phyloP scores from a whole-genome alignment of 495 filamentous ascomycete genomes.

The Penicillium silybi region DNA sequence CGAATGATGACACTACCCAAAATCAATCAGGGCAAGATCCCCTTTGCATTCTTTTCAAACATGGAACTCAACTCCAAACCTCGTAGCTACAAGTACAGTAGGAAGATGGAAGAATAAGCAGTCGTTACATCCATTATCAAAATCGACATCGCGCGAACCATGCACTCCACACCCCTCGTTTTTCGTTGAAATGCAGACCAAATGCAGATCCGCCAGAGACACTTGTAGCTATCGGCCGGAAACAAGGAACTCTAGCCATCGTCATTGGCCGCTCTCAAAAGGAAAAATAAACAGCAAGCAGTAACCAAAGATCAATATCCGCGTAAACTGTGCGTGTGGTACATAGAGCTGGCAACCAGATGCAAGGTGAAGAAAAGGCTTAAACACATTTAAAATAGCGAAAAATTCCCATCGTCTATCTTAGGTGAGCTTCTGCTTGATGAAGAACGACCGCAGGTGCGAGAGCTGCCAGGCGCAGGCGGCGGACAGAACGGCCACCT shows the following conservation, averaged over 20 bases:
- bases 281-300: conserved; percentile 1
- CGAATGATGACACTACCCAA: conserved; percentile 23
- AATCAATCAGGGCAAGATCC: conserved; percentile 1
- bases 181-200: conserved; percentile 5
- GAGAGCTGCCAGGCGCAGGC: conserved; percentile 98
- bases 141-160: conserved; percentile 24
- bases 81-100: not conserved
- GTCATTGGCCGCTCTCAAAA: not conserved
- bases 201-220: not conserved
- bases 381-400: conserved; percentile 9
- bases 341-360: conserved; percentile 16
- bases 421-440: conserved; percentile 95
- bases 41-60: not conserved
- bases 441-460: conserved; percentile 94
- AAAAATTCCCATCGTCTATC: not conserved
- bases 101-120: conserved; percentile 12
- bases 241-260: not conserved
- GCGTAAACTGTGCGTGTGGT: conserved; percentile 9
- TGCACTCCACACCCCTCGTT: conserved; percentile 12
- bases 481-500: conserved; percentile 79
- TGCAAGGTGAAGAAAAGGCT: conserved; percentile 20
- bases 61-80: not conserved
- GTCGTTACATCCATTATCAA: conserved; percentile 38
- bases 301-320: conserved; percentile 12
- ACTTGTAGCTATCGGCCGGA: not conserved